phyloP scores from a whole-genome alignment of 1,284 basidiomycete species.

The Irpex lacteus region DNA sequence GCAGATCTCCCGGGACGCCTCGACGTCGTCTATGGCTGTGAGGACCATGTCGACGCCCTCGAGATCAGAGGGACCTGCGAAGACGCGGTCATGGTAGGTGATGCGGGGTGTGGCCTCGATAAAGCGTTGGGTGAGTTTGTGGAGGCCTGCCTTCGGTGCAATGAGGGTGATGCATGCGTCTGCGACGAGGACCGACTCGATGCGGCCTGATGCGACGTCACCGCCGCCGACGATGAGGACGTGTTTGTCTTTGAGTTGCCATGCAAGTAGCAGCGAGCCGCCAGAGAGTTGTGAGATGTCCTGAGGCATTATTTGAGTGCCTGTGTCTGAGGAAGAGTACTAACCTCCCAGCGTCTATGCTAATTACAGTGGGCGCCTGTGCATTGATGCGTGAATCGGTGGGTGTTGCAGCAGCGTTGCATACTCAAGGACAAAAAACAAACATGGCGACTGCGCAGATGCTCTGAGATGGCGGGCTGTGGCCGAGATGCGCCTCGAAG shows the following conservation, averaged over 20 bases:
- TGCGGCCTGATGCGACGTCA: slow-evolving; percentile 77
- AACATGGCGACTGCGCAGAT: too few species aligned
- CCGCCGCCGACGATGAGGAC: slow-evolving; percentile 92
- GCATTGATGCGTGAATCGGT: too few species aligned
- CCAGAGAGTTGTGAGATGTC: slow-evolving; percentile 34
- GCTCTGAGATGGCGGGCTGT: too few species aligned
- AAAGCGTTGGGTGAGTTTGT: slow-evolving; percentile 53
- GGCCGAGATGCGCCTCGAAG: not conserved
- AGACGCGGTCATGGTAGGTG: slow-evolving; percentile 70
- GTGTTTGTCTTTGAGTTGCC: slow-evolving; percentile 78
- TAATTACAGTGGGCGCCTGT: too few species aligned
- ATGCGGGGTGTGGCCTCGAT: slow-evolving; percentile 56
- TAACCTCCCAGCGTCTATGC: too few species aligned
- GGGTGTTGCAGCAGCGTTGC: too few species aligned
- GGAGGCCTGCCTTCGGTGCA: slow-evolving; percentile 58
- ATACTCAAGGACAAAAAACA: too few species aligned
- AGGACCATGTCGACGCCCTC: slow-evolving; percentile 85
- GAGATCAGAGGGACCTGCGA: slow-evolving; percentile 56
- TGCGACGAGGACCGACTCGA: slow-evolving; percentile 67
- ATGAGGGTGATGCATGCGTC: slow-evolving; percentile 64
- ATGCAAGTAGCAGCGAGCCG: slow-evolving; percentile 81
- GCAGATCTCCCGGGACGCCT: slow-evolving; percentile 71
- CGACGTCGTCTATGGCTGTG: slow-evolving; percentile 89
- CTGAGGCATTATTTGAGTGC: slow-evolving; percentile 13
- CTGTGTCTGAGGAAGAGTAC: not conserved